Conservation (phyloP, 2,329 filamentous ascomycete species). For the Ophiostoma perfectum region DNA sequence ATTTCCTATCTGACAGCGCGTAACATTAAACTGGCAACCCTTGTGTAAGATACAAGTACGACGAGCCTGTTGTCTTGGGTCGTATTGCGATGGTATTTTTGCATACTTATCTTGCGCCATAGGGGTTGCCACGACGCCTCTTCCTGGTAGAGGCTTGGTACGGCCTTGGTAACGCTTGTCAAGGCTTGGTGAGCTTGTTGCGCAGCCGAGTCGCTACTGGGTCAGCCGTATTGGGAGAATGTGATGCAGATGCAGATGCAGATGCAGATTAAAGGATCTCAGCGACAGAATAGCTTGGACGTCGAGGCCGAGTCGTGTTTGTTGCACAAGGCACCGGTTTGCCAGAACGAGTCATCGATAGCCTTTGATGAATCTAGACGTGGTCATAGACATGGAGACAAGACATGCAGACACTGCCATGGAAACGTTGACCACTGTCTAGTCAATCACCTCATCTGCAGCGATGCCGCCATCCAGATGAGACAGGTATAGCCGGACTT, state of each 20-base stretch:
- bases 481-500: not conserved
- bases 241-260: not conserved
- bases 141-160: not conserved
- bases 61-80: not conserved
- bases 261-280: not conserved
- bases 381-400: not conserved
- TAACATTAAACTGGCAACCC: not conserved
- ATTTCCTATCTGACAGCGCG: not conserved
- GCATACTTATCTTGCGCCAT: not conserved
- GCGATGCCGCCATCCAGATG: slow-evolving; percentile 1
- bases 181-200: not conserved
- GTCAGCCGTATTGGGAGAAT: no score
- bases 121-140: not conserved
- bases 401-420: no score
- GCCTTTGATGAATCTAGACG: not conserved
- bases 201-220: no score
- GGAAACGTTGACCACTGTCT: not conserved
- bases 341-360: not conserved
- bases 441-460: slow-evolving; percentile 11
- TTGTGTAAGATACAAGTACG: not conserved
- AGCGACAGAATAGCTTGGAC: no score
- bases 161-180: not conserved
- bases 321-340: no score
- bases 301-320: not conserved
- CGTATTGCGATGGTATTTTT: slow-evolving; percentile 7